phyloP scores from a whole-genome alignment of 139 green algal species.

The Auxenochlorella pyrenoidosa region DNA sequence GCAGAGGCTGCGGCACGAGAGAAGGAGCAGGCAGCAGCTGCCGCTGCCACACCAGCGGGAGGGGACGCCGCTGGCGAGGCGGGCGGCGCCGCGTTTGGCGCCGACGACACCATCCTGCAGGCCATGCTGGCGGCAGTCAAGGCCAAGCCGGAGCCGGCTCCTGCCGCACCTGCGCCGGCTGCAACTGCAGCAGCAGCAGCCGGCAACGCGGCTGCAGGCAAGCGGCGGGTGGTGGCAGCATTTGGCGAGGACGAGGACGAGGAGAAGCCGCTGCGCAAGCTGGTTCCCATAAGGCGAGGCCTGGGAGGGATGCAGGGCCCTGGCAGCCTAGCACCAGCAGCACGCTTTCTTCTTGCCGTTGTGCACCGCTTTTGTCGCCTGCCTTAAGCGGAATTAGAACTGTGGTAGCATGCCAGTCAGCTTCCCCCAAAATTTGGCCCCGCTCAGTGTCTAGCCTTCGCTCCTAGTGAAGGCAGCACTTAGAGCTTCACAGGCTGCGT shows the following conservation, averaged over 20 bases:
- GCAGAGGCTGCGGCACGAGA: slow-evolving; percentile 31
- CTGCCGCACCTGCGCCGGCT: background rate
- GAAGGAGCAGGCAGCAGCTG: background rate
- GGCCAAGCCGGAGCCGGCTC: slow-evolving; percentile 18
- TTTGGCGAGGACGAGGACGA: slow-evolving; percentile 86
- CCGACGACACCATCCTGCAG: slow-evolving; percentile 69
- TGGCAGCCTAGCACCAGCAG: background rate
- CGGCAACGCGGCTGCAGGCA: background rate
- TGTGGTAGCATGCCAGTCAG: too few species aligned
- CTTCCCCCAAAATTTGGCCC: too few species aligned
- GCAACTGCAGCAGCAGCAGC: slow-evolving; percentile 29
- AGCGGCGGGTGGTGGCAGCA: slow-evolving; percentile 21
- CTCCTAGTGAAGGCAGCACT: too few species aligned
- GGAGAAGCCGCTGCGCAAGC: slow-evolving; percentile 64
- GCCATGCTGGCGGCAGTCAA: slow-evolving; percentile 67
- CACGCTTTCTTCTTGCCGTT: too few species aligned
- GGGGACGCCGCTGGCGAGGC: background rate
- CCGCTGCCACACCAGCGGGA: background rate
- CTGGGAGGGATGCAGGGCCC: background rate
- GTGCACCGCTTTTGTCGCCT: too few species aligned
- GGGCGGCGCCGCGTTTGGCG: slow-evolving; percentile 41
- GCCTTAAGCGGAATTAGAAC: too few species aligned
- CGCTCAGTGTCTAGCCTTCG: too few species aligned
- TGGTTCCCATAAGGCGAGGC: slow-evolving; percentile 55
- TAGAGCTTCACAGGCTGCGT: too few species aligned